Evolutionary conservation across 768 basidiomycete genomes (phyloP).

Genomic region (Auriscalpium orientale): DNA sequence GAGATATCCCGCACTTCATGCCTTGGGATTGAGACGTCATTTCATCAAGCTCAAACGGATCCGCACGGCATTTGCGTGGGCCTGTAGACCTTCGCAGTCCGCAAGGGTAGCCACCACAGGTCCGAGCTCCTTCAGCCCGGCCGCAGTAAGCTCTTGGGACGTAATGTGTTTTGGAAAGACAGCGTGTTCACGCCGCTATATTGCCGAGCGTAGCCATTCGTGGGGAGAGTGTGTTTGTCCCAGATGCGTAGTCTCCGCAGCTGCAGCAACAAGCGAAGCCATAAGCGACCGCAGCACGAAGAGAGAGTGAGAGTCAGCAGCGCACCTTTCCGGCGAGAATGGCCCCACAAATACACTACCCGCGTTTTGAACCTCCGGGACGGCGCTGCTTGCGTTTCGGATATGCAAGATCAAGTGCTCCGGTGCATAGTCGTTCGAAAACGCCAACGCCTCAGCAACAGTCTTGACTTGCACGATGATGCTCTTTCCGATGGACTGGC

Average conservation of each 20-base stretch:
- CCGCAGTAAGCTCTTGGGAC: conserved; percentile 81
- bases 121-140: conserved; percentile 71
- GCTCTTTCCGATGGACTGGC: conserved; percentile 83
- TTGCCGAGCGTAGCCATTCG: conserved; percentile 93
- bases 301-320: conserved; percentile 5
- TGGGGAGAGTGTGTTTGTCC: conserved; percentile 98
- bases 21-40: neutral
- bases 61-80: conserved; percentile 94
- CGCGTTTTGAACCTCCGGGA: conserved; percentile 69
- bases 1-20: no score
- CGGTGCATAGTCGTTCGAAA: conserved; percentile 97
- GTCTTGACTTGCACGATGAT: conserved; percentile 71
- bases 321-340: conserved; percentile 90
- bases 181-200: conserved; percentile 97
- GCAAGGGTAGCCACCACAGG: conserved; percentile 86
- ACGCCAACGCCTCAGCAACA: conserved; percentile 70
- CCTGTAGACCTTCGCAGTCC: conserved; percentile 90
- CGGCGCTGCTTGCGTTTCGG: conserved; percentile 54
- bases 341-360: conserved; percentile 96
- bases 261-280: conserved; percentile 32
- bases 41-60: conserved; percentile 47
- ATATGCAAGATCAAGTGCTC: conserved; percentile 95
- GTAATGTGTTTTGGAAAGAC: conserved; percentile 98
- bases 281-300: neutral
- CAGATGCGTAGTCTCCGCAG: conserved; percentile 97